Percentiles rank a stretch among this genome's conserved stretches.
phyloP scores from a whole-genome alignment of 2,329 filamentous ascomycete species.

The Rhytidhysteron rufulum region DNA sequence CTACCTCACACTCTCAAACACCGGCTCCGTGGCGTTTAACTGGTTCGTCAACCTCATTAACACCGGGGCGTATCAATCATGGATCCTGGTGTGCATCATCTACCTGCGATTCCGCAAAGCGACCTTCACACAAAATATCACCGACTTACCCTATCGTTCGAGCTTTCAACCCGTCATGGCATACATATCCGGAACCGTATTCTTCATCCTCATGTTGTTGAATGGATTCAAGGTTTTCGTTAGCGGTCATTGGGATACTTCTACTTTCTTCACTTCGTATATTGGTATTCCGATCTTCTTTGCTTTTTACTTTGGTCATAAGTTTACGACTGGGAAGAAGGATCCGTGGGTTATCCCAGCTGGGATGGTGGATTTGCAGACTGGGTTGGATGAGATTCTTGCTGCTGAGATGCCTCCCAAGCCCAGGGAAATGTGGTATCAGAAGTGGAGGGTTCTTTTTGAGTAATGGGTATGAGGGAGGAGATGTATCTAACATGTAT shows the following conservation, averaged over 20 bases:
- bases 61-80: constrained; percentile 50
- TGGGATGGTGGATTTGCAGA: constrained; percentile 51
- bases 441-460: constrained; percentile 22
- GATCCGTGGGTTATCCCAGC: constrained; percentile 52
- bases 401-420: constrained; percentile 30
- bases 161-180: constrained; percentile 61
- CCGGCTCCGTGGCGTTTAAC: constrained; percentile 52
- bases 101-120: constrained; percentile 60
- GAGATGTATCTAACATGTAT: no score
- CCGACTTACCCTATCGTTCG: constrained; percentile 51
- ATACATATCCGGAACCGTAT: constrained; percentile 55
- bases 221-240: constrained; percentile 76
- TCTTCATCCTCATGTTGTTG: constrained; percentile 62
- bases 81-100: constrained; percentile 54
- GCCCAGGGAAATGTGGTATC: constrained; percentile 9
- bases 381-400: constrained; percentile 32
- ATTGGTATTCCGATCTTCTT: constrained; percentile 63
- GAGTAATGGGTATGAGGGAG: constrained; percentile 18
- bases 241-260: constrained; percentile 58
- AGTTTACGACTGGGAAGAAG: constrained; percentile 40
- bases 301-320: constrained; percentile 52
- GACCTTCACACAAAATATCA: constrained; percentile 50
- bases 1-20: constrained; percentile 47
- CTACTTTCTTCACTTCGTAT: constrained; percentile 63
- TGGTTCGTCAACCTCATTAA: constrained; percentile 71